A percentile compares a stretch with the other conserved stretches of the same genome.
Conservation (phyloP, 345 rosid genomes). For the Citrus trifoliata region DNA sequence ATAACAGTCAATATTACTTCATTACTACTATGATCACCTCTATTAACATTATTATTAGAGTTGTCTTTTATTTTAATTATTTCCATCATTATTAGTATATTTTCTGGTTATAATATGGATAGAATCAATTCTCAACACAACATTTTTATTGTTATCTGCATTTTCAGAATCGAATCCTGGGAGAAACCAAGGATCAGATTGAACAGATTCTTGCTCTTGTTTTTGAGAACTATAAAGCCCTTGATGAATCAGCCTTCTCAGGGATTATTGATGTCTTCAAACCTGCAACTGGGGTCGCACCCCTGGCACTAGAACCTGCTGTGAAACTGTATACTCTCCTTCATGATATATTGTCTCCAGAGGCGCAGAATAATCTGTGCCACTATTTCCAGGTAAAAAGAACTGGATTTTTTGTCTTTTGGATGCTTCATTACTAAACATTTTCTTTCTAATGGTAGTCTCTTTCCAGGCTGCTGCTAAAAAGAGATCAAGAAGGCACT, state of each 20-base stretch:
- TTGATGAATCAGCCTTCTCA: constrained; percentile 74
- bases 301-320: constrained; percentile 87
- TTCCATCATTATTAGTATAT: not conserved
- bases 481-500: constrained; percentile 81
- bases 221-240: constrained; percentile 93
- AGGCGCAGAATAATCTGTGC: constrained; percentile 79
- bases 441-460: not conserved
- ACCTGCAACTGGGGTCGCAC: constrained; percentile 79
- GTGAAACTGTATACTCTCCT: constrained; percentile 87
- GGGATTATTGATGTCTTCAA: constrained; percentile 73
- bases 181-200: constrained; percentile 93
- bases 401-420: not conserved
- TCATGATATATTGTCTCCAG: constrained; percentile 89
- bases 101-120: not conserved
- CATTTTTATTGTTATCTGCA: constrained; percentile 18
- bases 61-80: no score
- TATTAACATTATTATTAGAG: no score
- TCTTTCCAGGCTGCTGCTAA: constrained; percentile 70
- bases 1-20: not conserved
- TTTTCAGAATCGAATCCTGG: constrained; percentile 81
- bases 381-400: constrained; percentile 83
- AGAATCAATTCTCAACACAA: constrained; percentile 1
- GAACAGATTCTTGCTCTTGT: constrained; percentile 84
- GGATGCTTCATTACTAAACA: not conserved
- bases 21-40: not conserved